Base-by-base conservation (phyloP, 2,329 filamentous ascomycete species). In the Penicillium fuscoglaucum region DNA sequence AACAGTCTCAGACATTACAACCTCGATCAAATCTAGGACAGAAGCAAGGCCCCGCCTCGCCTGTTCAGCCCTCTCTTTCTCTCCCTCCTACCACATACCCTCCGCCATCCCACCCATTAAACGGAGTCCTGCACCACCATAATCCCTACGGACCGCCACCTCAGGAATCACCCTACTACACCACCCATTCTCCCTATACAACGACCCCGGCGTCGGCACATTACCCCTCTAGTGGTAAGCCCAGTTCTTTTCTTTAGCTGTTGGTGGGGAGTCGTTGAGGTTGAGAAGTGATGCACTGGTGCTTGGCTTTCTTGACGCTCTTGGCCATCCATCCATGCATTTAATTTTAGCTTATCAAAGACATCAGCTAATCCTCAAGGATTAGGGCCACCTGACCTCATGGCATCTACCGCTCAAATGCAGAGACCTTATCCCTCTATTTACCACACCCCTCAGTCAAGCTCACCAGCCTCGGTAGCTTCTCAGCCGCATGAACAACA, bases 391-490 rank as follows among this genome's bases (percentile, higher is more conserved):
- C 86, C 87, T 72, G 85, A 87, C 72, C 79, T 83, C 70, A 89
- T 89, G 87, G 85, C 86, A 62, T 81, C 78, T 62, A 72, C 85
- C 66, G 82, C 85, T 67, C 84, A 85, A 65, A 87, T 88, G 83
- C 86, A 85, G 73, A 82, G 86, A 68, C 84, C 81, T 47, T 96
- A 96, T 74, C 93, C 93, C 67, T 91, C 91, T 60, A 96, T 96
- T 73, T 97, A 97, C 74, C 91, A 97, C 76, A 96, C 93, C 19
- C 92, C 93, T 55, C 93, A 97, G 79, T 96, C 93, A 57, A 96
- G 93, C 77, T 96, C 93, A 55, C 93, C 93, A 49, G 91, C 91
- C 40, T 96, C 93, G 51, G 93, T 97, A 68, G 90, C 93, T 63
- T 97, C 93, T 35, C 91, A 92, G 58, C 84, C 87, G 57, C 92